Evolutionary conservation across 75 land plant species (phyloP).

Genomic region (Selaginella moellendorffii): DNA sequence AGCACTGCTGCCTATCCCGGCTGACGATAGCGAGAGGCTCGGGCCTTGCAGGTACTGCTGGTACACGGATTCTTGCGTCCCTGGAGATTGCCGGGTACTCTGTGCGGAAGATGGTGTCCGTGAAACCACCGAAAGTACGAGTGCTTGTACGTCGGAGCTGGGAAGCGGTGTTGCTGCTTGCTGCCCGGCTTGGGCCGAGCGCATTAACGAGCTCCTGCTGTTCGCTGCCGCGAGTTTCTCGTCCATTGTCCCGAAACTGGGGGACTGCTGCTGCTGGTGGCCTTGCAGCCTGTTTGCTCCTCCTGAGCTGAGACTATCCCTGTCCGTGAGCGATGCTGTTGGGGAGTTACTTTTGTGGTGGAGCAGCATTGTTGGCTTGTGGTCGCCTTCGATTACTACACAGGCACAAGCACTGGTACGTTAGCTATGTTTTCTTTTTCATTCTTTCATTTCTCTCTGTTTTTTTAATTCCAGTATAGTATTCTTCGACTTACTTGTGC

Average conservation of each 20-base stretch:
- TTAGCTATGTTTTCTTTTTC: background rate
- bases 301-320: background rate
- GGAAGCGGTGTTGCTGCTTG: too few species aligned
- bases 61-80: background rate
- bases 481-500: background rate
- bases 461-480: too few species aligned
- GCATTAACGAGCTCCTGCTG: too few species aligned
- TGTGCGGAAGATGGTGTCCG: background rate
- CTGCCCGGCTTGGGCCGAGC: too few species aligned
- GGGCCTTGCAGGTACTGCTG: background rate
- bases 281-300: background rate
- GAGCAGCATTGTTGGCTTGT: background rate
- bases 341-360: background rate
- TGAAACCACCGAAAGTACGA: background rate
- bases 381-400: background rate
- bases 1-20: background rate
- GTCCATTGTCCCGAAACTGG: too few species aligned
- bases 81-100: background rate
- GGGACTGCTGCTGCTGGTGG: too few species aligned
- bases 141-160: background rate
- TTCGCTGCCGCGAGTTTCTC: too few species aligned
- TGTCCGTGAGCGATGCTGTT: background rate
- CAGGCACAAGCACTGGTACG: background rate
- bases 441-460: too few species aligned
- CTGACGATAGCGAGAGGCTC: background rate